Percentiles rank a stretch among this genome's conserved stretches.
Conservation (phyloP, 192 early-diverging fungal species). For the Backusella psychrophila region DNA sequence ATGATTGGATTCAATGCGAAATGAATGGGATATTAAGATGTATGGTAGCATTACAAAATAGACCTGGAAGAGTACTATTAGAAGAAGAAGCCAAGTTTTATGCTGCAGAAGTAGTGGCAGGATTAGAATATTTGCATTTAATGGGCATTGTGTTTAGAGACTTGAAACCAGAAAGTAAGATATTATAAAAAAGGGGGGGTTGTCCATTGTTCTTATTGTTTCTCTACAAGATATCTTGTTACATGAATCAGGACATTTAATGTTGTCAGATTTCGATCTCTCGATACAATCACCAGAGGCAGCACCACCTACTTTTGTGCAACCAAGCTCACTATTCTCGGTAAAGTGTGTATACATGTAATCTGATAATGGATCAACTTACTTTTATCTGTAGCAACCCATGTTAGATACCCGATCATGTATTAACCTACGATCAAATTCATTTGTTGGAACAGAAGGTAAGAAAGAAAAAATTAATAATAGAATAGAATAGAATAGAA, state of each 20-base stretch:
- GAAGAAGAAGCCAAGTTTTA: constrained; percentile 96
- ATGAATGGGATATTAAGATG: background rate
- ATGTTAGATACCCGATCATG: constrained; percentile 88
- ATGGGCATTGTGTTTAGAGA: constrained; percentile 97
- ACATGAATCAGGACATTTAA: constrained; percentile 94
- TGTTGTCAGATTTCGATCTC: constrained; percentile 98
- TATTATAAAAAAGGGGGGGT: no score
- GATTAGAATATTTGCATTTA: constrained; percentile 94
- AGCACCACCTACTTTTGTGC: constrained; percentile 71
- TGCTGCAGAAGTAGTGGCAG: constrained; percentile 94
- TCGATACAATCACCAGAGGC: constrained; percentile 89
- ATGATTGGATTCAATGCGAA: no score
- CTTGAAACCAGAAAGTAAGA: constrained; percentile 90
- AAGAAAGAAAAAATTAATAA: background rate
- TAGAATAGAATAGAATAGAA: background rate
- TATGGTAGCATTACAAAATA: constrained; percentile 70
- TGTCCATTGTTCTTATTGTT: background rate
- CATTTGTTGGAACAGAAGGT: constrained; percentile 97
- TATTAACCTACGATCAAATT: constrained; percentile 89
- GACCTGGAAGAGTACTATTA: constrained; percentile 80
- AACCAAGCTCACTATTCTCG: constrained; percentile 53
- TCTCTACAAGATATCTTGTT: constrained; percentile 70
- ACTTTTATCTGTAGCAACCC: constrained; percentile 42
- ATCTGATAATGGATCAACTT: no score
- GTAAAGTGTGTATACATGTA: constrained; percentile 27